These are phyloP conservation scores for Rhododendron simsii DNA, from an alignment of 148 eudicot genomes.

Conservation along the genomic window DNA sequence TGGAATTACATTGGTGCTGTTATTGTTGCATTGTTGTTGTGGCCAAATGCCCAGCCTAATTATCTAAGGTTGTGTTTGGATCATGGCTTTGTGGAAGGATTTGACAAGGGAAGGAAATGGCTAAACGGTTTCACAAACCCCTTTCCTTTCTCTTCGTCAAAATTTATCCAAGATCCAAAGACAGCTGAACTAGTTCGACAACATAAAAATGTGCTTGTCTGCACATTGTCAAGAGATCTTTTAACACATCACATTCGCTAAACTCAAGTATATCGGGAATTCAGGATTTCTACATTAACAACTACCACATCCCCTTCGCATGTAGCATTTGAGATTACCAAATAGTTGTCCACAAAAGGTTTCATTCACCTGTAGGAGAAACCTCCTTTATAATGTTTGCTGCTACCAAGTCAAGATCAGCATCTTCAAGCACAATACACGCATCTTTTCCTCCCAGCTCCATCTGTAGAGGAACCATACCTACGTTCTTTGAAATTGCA, in stretches of 20 bases:
- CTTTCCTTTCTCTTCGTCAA: not conserved
- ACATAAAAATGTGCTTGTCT: not conserved
- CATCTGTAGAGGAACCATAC: constrained; percentile 97
- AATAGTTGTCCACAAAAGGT: not conserved
- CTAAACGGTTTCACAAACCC: not conserved
- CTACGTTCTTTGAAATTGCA: constrained; percentile 96
- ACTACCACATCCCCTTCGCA: too few relatives aligned
- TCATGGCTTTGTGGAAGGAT: not conserved
- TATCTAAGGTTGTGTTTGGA: not conserved
- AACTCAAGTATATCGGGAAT: not conserved
- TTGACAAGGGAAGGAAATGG: not conserved
- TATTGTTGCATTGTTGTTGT: too few relatives aligned
- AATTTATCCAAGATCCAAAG: not conserved
- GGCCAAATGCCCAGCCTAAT: too few relatives aligned
- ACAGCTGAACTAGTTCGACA: not conserved
- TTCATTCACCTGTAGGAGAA: constrained; percentile 77
- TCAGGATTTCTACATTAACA: too few relatives aligned
- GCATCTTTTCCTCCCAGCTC: constrained; percentile 99
- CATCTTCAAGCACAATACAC: constrained; percentile 95
- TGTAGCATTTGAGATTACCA: too few relatives aligned
- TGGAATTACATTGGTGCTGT: too few relatives aligned
- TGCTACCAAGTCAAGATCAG: constrained; percentile 88
- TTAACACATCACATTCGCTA: not conserved
- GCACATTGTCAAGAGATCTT: not conserved
- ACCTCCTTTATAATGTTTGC: constrained; percentile 79